A percentile compares a stretch with the other conserved stretches of the same genome.
Conservation (phyloP, 768 basidiomycete species). For the Chalciporus piperatus region DNA sequence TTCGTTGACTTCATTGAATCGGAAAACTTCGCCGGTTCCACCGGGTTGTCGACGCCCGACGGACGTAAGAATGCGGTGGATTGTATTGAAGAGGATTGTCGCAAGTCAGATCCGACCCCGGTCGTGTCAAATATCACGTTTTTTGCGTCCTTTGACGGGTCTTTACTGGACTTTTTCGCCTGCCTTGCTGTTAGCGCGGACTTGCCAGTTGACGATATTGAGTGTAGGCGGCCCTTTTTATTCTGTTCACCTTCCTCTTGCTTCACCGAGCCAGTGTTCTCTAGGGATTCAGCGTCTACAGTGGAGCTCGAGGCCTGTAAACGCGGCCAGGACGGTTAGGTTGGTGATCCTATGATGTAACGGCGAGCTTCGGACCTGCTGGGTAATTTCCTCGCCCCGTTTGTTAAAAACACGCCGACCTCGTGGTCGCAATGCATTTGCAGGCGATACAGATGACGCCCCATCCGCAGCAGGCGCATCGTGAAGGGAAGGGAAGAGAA, state of each 20-base stretch:
- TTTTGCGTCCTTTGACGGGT: slow-evolving; percentile 39
- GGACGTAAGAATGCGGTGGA: slow-evolving; percentile 19
- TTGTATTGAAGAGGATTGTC: slow-evolving; percentile 24
- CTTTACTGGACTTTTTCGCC: slow-evolving; percentile 16
- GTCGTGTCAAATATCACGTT: slow-evolving; percentile 45
- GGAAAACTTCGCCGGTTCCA: slow-evolving; percentile 8
- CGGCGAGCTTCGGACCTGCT: slow-evolving; percentile 21
- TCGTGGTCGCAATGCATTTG: slow-evolving; percentile 30
- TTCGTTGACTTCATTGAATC: slow-evolving; percentile 1
- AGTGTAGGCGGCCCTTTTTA: slow-evolving; percentile 15
- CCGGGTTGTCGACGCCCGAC: slow-evolving; percentile 21
- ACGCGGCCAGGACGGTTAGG: slow-evolving; percentile 16
- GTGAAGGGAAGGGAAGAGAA: slow-evolving; percentile 47
- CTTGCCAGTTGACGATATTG: slow-evolving; percentile 21
- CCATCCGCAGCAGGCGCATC: slow-evolving; percentile 23
- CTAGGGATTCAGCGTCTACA: slow-evolving; percentile 2
- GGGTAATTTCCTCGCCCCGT: slow-evolving; percentile 44
- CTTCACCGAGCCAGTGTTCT: not conserved
- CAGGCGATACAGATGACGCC: slow-evolving; percentile 19
- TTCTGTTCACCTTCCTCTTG: slow-evolving; percentile 25
- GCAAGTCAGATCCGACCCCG: slow-evolving; percentile 51
- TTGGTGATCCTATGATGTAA: slow-evolving; percentile 18
- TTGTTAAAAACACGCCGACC: slow-evolving; percentile 55
- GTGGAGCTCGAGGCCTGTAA: slow-evolving; percentile 18
- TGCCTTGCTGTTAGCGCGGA: slow-evolving; percentile 9